Base-by-base conservation (phyloP, 1,284 basidiomycete species). In the Albatrellus sp. region DNA sequence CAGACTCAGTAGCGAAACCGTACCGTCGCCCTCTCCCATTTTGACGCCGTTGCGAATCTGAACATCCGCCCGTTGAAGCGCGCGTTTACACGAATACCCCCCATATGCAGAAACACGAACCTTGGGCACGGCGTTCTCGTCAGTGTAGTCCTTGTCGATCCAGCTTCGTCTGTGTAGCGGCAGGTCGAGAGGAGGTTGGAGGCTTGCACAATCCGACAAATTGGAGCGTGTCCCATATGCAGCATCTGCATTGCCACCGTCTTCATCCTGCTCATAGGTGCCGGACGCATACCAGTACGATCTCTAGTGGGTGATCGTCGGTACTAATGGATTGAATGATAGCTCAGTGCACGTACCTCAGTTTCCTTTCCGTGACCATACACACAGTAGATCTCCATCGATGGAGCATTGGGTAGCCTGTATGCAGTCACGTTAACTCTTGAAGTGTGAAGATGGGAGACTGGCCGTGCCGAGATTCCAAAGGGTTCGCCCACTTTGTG, bases 341-440 rank as follows among this genome's bases (percentile, higher is more conserved):
- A 14, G 7, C 24, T 24, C 24, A 7, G 24, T 24, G 24, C 24
- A 56, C 71, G 55, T 39, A 83, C 85, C 73, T 97, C 96, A 0
- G 96, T 98, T 54, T 93, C 86, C 60, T 98, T 98, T 16, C 96
- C 96, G 52, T 90, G 84, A 0, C 94, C 96, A 62, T 98, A 98
- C 8, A 93, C 73, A 54, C 94, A 98, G 62, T 84, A 90, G 17
- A 97, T 80, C 60, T 87, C 92, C 82, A 97, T 88, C 1, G 81
- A 86, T 0, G 93, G 93, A 0, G 94, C 94, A 42, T 82, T 66
- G 0, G 94, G 94, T n/a, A 91, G 66, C 55, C 84, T 88, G 3
- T 37, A 29, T 8, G 7, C n/a, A 35, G n/a, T 31, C 33, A 30
- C 17, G 29, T 34, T 5, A 29, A 32, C 11, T 11, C 28, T 9